Base-by-base conservation (phyloP, 2,329 filamentous ascomycete genomes). In the Parascedosporium putredinis region DNA sequence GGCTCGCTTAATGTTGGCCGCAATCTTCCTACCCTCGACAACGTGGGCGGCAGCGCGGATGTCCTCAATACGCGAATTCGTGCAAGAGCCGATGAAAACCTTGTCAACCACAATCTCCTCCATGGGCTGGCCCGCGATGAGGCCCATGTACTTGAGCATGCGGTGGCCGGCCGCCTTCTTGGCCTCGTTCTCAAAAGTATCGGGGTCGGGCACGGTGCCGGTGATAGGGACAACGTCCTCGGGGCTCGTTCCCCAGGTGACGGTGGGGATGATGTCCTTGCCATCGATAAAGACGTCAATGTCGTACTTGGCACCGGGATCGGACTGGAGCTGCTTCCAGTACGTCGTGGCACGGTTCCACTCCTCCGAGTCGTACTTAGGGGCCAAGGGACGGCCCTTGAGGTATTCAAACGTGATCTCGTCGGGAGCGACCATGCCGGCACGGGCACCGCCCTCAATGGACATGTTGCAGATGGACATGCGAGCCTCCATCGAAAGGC, bases 391-490 rank as follows among this genome's bases (percentile, higher is more conserved):
- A 55, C 84, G 82, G 59, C 85, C 88, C 74, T 93, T 93, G 60
- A 98, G 84, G 64, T 97, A 98, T 57, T 95, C 88, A 59, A 95
- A 95, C 24, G 93, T 97, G 52, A 75, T 86, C 62, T 96, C 84
- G 62, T 98, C 93, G 4, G 93, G 93, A 8, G 93, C 93, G 52
- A 98, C 84, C 89, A 98, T 95, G 57, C 93, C 93, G 53, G 91
- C 91, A 70, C 93, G 80, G 45, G 93, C 93, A 68, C 93, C 93
- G 58, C 78, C 93, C 74, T 98, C 93, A 58, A 97, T 96, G 12
- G 90, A 89, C 93, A 97, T 97, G 74, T 98, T 98, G 75, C 93
- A 97, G 65, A 98, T 95, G 55, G 90, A 96, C 93, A 98, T 97
- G 58, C 93, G 83, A 40, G 91, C 93, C 69, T 97, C 93, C 80